These are phyloP conservation scores for Myochromella boudieri DNA, from an alignment of 768 basidiomycete genomes.

Conservation along the genomic window DNA sequence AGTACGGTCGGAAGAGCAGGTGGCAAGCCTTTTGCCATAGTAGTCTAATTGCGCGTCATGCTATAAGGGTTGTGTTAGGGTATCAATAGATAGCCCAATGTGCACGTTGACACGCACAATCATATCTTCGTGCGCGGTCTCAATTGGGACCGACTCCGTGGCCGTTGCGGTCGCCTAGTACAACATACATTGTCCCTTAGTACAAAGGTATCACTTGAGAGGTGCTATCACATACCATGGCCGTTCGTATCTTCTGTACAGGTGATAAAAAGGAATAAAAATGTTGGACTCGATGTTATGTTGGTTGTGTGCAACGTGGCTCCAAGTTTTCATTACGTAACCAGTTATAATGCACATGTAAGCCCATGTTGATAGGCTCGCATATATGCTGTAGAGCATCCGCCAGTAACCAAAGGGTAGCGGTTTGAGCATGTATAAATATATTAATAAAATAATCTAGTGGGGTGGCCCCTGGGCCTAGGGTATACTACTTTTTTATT, in stretches of 20 bases:
- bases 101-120: constrained; percentile 64
- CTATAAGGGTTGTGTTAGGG: constrained; percentile 36
- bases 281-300: neutral
- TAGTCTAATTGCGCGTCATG: constrained; percentile 99
- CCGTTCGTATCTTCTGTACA: constrained; percentile 1
- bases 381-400: neutral
- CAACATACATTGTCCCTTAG: neutral
- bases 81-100: neutral
- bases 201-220: too few species aligned
- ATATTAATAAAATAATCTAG: constrained; percentile 8
- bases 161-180: constrained; percentile 48
- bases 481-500: constrained; percentile 42
- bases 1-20: constrained; percentile 93
- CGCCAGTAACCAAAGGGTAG: neutral
- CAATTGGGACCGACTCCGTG: constrained; percentile 79
- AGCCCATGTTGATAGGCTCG: too few species aligned
- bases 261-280: constrained; percentile 4
- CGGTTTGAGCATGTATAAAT: neutral
- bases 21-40: constrained; percentile 95
- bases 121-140: constrained; percentile 98
- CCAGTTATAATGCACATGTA: neutral
- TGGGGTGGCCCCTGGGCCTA: too few species aligned
- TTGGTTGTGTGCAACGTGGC: constrained; percentile 4
- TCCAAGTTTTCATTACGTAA: neutral
- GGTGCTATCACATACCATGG: constrained; percentile 11